phyloP scores from a whole-genome alignment of 768 basidiomycete species.

The Hydnomerulius pinastri region DNA sequence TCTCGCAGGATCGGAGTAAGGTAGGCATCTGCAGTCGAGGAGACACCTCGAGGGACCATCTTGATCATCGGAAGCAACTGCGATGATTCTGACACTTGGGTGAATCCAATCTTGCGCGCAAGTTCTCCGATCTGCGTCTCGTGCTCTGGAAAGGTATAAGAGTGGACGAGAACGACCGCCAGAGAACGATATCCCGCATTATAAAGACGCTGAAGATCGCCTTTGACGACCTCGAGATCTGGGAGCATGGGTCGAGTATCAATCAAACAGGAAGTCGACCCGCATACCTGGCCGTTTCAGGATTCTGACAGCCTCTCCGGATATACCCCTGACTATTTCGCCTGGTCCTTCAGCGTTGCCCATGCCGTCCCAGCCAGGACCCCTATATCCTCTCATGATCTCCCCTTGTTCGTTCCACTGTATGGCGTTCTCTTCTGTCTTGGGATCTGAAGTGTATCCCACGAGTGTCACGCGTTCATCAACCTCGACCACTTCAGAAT shows the following conservation, averaged over 20 bases:
- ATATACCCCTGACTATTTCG: slow-evolving; percentile 77
- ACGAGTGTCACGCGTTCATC: slow-evolving; percentile 95
- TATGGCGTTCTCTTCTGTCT: slow-evolving; percentile 72
- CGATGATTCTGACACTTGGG: slow-evolving; percentile 85
- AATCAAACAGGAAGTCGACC: neutral
- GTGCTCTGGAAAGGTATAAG: slow-evolving; percentile 89
- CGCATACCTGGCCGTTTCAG: slow-evolving; percentile 63
- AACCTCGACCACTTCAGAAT: slow-evolving; percentile 61
- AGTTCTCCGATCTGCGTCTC: slow-evolving; percentile 71
- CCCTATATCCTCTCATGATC: slow-evolving; percentile 67
- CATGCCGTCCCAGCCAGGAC: slow-evolving; percentile 72
- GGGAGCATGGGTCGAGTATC: slow-evolving; percentile 1
- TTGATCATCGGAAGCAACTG: slow-evolving; percentile 93
- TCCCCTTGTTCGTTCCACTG: slow-evolving; percentile 75
- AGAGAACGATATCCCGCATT: slow-evolving; percentile 84
- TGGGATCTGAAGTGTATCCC: slow-evolving; percentile 89
- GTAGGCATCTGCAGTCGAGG: slow-evolving; percentile 93
- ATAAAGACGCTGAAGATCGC: slow-evolving; percentile 70
- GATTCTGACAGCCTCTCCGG: slow-evolving; percentile 88
- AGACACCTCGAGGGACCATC: slow-evolving; percentile 90
- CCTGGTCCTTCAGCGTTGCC: slow-evolving; percentile 79
- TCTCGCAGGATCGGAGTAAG: slow-evolving; percentile 84
- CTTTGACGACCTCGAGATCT: slow-evolving; percentile 57
- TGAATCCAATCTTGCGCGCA: slow-evolving; percentile 83
- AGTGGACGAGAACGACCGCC: slow-evolving; percentile 89